These are phyloP conservation scores for Lactarius evosmus DNA, from an alignment of 768 basidiomycete species.

Conservation along the genomic window DNA sequence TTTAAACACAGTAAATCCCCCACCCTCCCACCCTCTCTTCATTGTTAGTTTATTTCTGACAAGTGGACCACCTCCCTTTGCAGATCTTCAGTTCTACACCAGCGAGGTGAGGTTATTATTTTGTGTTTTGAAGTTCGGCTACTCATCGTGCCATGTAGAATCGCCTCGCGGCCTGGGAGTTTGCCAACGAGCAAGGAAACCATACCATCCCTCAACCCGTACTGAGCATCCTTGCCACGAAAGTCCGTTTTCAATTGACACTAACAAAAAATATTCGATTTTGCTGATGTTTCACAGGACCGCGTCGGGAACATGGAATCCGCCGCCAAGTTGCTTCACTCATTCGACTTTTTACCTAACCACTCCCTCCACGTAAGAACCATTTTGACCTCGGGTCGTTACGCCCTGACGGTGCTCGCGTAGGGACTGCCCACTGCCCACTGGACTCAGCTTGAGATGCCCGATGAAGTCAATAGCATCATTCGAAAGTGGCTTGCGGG, in stretches of 20 bases:
- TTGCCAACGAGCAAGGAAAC: conserved; percentile 42
- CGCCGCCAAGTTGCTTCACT: conserved; percentile 33
- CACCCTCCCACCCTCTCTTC: conserved; percentile 3
- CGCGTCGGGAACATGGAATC: conserved; percentile 45
- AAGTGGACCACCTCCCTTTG: neutral
- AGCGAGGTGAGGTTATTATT: conserved; percentile 40
- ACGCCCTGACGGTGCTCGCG: conserved; percentile 5
- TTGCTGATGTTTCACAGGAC: conserved; percentile 33
- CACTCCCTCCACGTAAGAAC: conserved; percentile 36
- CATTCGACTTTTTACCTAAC: conserved; percentile 36
- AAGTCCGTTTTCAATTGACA: conserved; percentile 31
- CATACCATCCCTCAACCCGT: conserved; percentile 43
- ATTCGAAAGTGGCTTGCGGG: conserved; percentile 51
- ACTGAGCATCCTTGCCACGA: conserved; percentile 41
- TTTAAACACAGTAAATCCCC: conserved; percentile 55
- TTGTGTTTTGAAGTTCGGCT: neutral
- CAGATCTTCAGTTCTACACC: conserved; percentile 68
- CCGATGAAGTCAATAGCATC: conserved; percentile 48
- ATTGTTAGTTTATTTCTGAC: neutral
- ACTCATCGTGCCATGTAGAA: conserved; percentile 36
- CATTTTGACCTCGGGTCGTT: neutral
- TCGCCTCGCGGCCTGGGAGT: conserved; percentile 38
- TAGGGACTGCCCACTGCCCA: conserved; percentile 56
- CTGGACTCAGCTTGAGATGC: conserved; percentile 66
- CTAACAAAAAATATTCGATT: neutral